Evolutionary conservation across 371 early-diverging fungal species (phyloP), one percentile per base, ranked within the genome.

Genomic region (Batkoa obscura): DNA sequence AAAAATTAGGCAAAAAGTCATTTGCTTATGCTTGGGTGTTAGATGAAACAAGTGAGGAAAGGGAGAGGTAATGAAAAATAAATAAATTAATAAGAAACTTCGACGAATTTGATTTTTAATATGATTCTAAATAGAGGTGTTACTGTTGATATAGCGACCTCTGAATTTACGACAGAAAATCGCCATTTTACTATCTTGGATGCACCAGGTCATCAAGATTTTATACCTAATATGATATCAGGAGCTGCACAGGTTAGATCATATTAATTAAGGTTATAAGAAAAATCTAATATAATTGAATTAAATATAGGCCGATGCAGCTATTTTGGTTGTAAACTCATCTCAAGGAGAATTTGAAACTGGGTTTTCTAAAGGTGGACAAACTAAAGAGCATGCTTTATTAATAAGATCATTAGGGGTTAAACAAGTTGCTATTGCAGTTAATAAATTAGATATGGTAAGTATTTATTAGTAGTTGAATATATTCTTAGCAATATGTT

Each of bases 161-260:
- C 93, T 83, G 86, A 86, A 80, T 95, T 99, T 86, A 90, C 92
- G 69, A 88, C 97, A 64, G 80, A 84, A 74, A 87, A 87, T 80
- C 88, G 79, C 81, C 72, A 84, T 70, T 85, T 90, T 64, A 91
- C 92, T 70, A 84, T 93, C 76, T 89, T 93, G 72, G 94, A 93
- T 72, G 94, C 97, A 65, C 99, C 99, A 55, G 99, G 99, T 51
- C 99, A 99, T 81, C 86, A 94, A 73, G 91, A 92, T 74, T 99
- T 93, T 81, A 92, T 99, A 77, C 86, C 90, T 80, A 96, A 93
- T 89, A 97, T 98, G 98, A 96, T 99, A 70, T 89, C 89, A 68
- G 97, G 95, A 74, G 90, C 97, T 60, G 88, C 90, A 68, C 93
- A 88, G 64, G 78, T 70, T 56, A 13, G 59, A 43, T 45, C 10